A percentile compares a stretch with the other conserved stretches of the same genome.
Conservation (phyloP, 2,329 filamentous ascomycete genomes). For the Hypoxylon sp. region DNA sequence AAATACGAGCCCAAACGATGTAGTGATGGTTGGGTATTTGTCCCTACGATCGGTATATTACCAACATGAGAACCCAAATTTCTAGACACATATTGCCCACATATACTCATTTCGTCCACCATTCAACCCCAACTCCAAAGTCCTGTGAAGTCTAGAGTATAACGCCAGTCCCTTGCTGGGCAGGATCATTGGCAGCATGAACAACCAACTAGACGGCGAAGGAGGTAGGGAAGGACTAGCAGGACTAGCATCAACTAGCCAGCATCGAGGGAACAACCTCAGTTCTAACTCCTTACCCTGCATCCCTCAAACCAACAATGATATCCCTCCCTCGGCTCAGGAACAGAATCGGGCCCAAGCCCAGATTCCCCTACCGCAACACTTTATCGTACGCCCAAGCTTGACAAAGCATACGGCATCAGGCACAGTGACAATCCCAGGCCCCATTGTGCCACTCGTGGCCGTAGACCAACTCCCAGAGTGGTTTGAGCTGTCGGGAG, state of each 20-base stretch:
- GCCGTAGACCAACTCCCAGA: conserved; percentile 66
- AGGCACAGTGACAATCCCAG: conserved; percentile 49
- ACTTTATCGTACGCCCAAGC: conserved; percentile 63
- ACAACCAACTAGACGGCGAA: conserved; percentile 6
- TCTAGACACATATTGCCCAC: conserved; percentile 7
- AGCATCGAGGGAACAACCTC: neutral
- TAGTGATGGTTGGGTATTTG: neutral
- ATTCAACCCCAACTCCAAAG: neutral
- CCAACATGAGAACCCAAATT: conserved; percentile 13
- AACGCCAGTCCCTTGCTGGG: neutral
- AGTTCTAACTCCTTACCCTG: conserved; percentile 1
- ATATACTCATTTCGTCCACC: neutral
- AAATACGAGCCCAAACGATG: conserved; percentile 24
- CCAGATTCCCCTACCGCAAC: conserved; percentile 49
- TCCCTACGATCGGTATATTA: neutral
- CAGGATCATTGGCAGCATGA: neutral
- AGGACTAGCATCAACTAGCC: conserved; percentile 5
- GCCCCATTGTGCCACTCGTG: conserved; percentile 67
- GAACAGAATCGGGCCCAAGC: neutral
- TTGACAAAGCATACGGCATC: conserved; percentile 51
- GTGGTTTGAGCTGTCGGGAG: conserved; percentile 61
- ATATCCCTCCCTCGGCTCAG: neutral
- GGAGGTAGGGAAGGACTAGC: neutral
- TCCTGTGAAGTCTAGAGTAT: conserved; percentile 8
- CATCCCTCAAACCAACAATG: conserved; percentile 1